Base-by-base conservation (phyloP, 495 filamentous ascomycete genomes). In the Collariella sp. region DNA sequence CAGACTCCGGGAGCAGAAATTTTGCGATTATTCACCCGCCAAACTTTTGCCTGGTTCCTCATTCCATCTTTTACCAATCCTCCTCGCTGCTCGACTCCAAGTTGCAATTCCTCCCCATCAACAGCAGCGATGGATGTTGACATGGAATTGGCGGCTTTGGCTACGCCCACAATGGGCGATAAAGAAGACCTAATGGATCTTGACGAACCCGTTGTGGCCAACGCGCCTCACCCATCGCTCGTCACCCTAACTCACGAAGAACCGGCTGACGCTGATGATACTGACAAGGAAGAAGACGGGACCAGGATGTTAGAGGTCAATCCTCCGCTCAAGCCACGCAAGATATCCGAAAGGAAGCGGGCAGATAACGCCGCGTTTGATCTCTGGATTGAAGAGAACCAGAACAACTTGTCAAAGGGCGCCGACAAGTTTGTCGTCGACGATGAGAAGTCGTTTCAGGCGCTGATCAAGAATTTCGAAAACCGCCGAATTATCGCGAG, bases 401-500 rank as follows among this genome's bases (percentile, higher is more conserved):
- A 67, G 9, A 52, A 60, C 22, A 51, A 50, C 0, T 42, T 64
- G 16, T 24, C 52, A 5, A 61, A 49, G 20, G 26, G 20, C 29
- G 22, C 47, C 9, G 48, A 39, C 10, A 63, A 56, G 23, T 31
- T 45, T 2, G 7, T 56, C 1, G 29, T 50, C 10, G 54, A 66
- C 41, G 61, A 66, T 12, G 57, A 65, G 41, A 62, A 58, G 46
- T 62, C 66, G 1, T 54, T 56, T 45, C 45, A 57, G 26, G 19
- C 44, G 33, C 56, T 68, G 12, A 56, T 66, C 7, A 57, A 49
- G 40, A 60, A 67, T 16, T 63, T 63, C 26, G 68, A 70, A 50
- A 69, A 62, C 38, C 59, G 74, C 18, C 59, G 70, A 23, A 84
- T 86, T 51, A 87, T 87, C 52, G 75, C 81, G 13, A 83, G 81